Base-by-base conservation (phyloP, 805 yeast species). In the Sungouiozyma intestinalis region DNA sequence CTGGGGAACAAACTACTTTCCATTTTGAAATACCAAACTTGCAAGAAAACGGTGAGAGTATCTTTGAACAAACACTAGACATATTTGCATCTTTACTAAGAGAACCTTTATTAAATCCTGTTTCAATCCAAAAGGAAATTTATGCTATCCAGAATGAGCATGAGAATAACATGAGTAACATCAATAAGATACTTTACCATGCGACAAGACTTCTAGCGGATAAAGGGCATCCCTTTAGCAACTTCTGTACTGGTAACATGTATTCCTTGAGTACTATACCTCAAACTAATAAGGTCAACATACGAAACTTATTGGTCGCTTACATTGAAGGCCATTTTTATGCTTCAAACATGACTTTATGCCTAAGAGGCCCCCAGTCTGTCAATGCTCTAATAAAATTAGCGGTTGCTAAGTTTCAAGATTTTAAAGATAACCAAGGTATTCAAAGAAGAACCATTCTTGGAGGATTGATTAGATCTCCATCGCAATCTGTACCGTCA, bases 111-210 rank as follows among this genome's bases (percentile, higher is more conserved):
- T 79, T 82, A 49, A 60, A 66, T 35, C 61, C 64, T 11, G 48
- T 48, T 2, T 52, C 61, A 35, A 63, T 74, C 11, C 62, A 65
- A 31, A 65, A 68, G 39, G 90, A 83, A 56, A 64, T 80, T 0
- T 60, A 65, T 38, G 78, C 85, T 0, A 69, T 83, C 29, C 74
- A 81, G 48, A 78, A 76, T 52, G 94, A 83, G 48, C 88, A 82
- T 53, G 61, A 58, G 3, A 66, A 69, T n/a, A 83, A 82, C 47
- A 61, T 67, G 13, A 50, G 66, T 1, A 60, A 63, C 13, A 13
- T 48, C 0, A 67, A 65, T 4, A 79, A 79, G 53, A 54, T 74
- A 0, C 49, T 79, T 24, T 77, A 71, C 45, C 86, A 83, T 48
- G 84, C 79, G 0, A 54, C 74, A 4, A 67, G 81, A 38, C 44